phyloP scores from a whole-genome alignment of 108 stramenopile genomes.

The Nannochloropsis granulata region DNA sequence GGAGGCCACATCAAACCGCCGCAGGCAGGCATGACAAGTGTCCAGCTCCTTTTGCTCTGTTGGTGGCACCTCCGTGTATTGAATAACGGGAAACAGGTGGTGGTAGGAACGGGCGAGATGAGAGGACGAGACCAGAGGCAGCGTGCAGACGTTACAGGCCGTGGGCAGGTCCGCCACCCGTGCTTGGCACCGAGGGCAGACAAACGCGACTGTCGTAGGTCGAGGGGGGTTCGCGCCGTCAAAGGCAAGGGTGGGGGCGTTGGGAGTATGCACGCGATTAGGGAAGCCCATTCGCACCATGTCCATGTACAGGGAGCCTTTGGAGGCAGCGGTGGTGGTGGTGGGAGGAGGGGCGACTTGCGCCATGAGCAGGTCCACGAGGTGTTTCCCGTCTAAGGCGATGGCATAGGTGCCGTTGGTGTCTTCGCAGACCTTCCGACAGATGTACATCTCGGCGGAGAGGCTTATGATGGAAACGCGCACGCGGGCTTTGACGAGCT shows the following conservation, averaged over 20 bases:
- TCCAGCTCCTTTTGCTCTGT: not conserved
- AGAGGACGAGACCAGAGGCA: conserved; percentile 37
- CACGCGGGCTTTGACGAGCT: conserved; percentile 18
- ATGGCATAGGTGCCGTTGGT: conserved; percentile 33
- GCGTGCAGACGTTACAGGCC: conserved; percentile 27
- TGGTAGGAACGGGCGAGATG: conserved; percentile 42
- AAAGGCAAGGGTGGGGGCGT: not conserved
- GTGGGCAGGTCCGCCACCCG: conserved; percentile 37
- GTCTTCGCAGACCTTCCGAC: conserved; percentile 24
- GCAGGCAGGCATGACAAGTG: conserved; percentile 18
- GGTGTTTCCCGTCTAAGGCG: conserved; percentile 31
- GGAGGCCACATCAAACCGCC: not conserved
- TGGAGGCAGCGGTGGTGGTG: not conserved
- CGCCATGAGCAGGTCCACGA: conserved; percentile 23
- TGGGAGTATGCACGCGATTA: not conserved
- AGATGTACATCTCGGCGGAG: conserved; percentile 43
- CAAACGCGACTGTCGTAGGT: conserved; percentile 23
- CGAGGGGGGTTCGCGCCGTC: conserved; percentile 31
- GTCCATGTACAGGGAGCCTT: conserved; percentile 29
- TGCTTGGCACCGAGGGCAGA: conserved; percentile 39
- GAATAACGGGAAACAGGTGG: conserved; percentile 40
- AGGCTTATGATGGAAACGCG: conserved; percentile 32
- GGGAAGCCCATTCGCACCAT: conserved; percentile 43
- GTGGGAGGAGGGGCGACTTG: conserved; percentile 40
- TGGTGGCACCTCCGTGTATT: conserved; percentile 10